A percentile compares a stretch with the other conserved stretches of the same genome.
These are phyloP conservation scores for Oligophagozyma castellii DNA, from an alignment of 1,139 yeast species.

Conservation along the genomic window DNA sequence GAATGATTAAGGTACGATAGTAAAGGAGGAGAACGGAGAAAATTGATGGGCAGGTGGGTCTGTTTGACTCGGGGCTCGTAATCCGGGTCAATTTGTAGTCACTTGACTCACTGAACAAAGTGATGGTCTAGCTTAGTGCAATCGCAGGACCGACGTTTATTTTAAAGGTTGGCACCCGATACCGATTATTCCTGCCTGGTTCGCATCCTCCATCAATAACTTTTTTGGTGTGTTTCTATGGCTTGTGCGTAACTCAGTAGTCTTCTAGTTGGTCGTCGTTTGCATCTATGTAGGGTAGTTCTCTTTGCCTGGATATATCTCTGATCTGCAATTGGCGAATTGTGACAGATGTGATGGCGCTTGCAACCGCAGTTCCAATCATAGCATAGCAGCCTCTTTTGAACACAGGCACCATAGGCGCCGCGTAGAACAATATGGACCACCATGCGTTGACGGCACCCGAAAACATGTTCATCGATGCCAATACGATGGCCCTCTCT, in stretches of 20 bases:
- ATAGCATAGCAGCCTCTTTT: conserved; percentile 43
- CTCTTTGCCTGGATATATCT: conserved; percentile 21
- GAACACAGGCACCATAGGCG: conserved; percentile 37
- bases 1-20: too few species aligned
- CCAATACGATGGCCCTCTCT: conserved; percentile 43
- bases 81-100: too few species aligned
- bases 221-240: conserved; percentile 1
- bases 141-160: conserved; percentile 19
- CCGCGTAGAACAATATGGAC: conserved; percentile 39
- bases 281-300: conserved; percentile 16
- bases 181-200: conserved; percentile 22
- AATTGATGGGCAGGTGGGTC: too few species aligned
- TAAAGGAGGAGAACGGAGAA: too few species aligned
- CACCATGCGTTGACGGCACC: conserved; percentile 55
- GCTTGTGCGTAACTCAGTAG: conserved; percentile 7
- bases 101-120: too few species aligned
- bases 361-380: conserved; percentile 34
- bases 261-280: conserved; percentile 13
- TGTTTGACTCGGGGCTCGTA: too few species aligned
- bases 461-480: conserved; percentile 51
- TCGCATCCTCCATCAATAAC: conserved; percentile 7
- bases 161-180: conserved; percentile 19
- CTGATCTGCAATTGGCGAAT: conserved; percentile 29
- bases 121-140: conserved; percentile 27
- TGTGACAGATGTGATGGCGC: conserved; percentile 24